These are phyloP conservation scores for Ustilago sp. DNA, from an alignment of 1,284 basidiomycete genomes.

Conservation along the genomic window DNA sequence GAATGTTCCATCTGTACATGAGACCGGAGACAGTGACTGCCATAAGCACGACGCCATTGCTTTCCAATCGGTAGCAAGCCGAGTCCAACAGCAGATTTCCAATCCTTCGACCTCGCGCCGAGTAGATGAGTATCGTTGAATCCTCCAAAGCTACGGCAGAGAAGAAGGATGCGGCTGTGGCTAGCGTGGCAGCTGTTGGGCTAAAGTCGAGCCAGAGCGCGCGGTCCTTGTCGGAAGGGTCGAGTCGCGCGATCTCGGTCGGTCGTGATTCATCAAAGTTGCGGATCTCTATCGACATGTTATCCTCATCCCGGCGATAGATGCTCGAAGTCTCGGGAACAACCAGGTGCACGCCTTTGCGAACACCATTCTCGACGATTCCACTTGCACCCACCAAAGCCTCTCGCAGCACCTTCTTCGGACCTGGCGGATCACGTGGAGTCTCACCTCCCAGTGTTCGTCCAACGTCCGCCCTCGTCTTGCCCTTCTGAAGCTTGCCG, in stretches of 20 bases:
- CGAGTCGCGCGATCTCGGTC: conserved; percentile 78
- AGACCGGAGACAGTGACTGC: conserved; percentile 52
- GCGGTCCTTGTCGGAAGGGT: conserved; percentile 72
- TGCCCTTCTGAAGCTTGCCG: conserved; percentile 45
- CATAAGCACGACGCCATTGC: conserved; percentile 52
- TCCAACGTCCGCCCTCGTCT: conserved; percentile 60
- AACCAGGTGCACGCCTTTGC: conserved; percentile 31
- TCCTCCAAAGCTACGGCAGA: conserved; percentile 74
- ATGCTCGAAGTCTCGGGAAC: conserved; percentile 51
- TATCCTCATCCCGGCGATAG: conserved; percentile 70
- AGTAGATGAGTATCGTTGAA: conserved; percentile 58
- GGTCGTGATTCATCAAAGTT: conserved; percentile 77
- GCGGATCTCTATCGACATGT: conserved; percentile 79
- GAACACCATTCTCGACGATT: conserved; percentile 44
- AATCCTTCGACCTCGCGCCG: conserved; percentile 52
- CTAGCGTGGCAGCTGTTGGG: conserved; percentile 76
- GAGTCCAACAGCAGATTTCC: conserved; percentile 55
- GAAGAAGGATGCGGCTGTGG: conserved; percentile 78
- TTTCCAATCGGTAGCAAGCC: conserved; percentile 53
- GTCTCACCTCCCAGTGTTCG: conserved; percentile 81
- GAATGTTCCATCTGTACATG: conserved; percentile 62
- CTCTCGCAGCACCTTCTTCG: conserved; percentile 74
- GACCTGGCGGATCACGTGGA: conserved; percentile 72
- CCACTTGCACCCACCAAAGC: conserved; percentile 27
- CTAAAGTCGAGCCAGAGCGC: conserved; percentile 89